Conservation (phyloP, 2,329 filamentous ascomycete genomes). For the Trichoderma cornu-damae region DNA sequence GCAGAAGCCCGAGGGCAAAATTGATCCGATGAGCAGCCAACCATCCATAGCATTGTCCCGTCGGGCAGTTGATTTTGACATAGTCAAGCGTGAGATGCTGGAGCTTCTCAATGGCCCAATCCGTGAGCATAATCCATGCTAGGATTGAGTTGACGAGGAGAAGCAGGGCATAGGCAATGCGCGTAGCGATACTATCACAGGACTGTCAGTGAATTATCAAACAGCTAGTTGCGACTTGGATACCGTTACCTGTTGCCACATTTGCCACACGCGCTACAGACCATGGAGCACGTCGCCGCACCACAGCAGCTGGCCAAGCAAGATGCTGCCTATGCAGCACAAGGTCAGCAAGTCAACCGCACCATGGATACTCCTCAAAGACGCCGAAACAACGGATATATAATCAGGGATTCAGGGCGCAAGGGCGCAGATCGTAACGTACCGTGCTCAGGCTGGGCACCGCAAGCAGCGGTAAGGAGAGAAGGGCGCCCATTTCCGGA, state of each 20-base stretch:
- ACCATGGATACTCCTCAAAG: background rate
- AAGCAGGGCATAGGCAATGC: constrained; percentile 92
- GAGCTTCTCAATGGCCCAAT: constrained; percentile 95
- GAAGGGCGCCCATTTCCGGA: constrained; percentile 74
- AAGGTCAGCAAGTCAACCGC: background rate
- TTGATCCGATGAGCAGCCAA: constrained; percentile 96
- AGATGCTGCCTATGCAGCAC: constrained; percentile 57
- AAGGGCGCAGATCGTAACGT: constrained; percentile 42
- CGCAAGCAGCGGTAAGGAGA: constrained; percentile 85
- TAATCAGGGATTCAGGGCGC: background rate
- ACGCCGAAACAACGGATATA: background rate
- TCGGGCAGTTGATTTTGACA: constrained; percentile 89
- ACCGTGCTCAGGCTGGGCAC: constrained; percentile 82
- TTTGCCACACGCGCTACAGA: constrained; percentile 93
- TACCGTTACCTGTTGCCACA: constrained; percentile 80
- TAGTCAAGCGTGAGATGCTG: constrained; percentile 91
- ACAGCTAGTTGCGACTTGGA: background rate
- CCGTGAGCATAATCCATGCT: constrained; percentile 98
- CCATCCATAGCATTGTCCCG: constrained; percentile 89
- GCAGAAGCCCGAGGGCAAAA: constrained; percentile 92
- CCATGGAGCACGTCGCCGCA: constrained; percentile 90
- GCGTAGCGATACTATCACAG: constrained; percentile 80
- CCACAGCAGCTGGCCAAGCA: constrained; percentile 89
- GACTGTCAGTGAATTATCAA: background rate
- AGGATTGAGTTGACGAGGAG: constrained; percentile 94